phyloP scores from a whole-genome alignment of 352 stramenopile species.

The Pelagophyceae sp. region DNA sequence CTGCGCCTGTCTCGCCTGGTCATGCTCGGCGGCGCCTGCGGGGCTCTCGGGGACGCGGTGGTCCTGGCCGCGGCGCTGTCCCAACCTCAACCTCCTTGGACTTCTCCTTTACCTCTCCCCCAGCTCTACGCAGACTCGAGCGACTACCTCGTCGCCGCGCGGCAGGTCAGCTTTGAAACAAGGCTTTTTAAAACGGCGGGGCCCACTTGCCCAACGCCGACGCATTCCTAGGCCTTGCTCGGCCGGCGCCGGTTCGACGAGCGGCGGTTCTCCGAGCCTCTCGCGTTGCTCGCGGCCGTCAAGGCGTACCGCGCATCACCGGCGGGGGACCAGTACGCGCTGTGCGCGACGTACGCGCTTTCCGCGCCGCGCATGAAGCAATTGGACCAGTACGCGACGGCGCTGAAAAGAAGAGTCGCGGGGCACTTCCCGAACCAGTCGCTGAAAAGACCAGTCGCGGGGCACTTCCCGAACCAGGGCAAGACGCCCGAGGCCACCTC shows the following conservation, averaged over 20 bases:
- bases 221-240: slow-evolving; percentile 42
- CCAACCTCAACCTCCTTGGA: slow-evolving; percentile 50
- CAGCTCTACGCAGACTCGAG: background rate
- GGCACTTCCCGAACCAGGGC: too few species aligned
- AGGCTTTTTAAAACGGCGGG: too few species aligned
- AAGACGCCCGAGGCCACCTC: background rate
- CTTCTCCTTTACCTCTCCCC: background rate
- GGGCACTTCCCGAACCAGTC: background rate
- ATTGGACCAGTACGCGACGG: background rate
- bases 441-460: background rate
- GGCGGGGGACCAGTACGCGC: background rate
- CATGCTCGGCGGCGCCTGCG: slow-evolving; percentile 57
- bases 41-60: slow-evolving; percentile 50
- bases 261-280: slow-evolving; percentile 55
- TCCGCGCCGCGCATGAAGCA: background rate
- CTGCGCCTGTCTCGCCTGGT: slow-evolving; percentile 53
- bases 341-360: background rate
- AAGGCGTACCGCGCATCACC: background rate
- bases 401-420: background rate
- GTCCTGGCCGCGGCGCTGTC: slow-evolving; percentile 55
- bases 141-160: background rate
- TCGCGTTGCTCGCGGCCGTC: slow-evolving; percentile 37
- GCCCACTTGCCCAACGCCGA: slow-evolving; percentile 26
- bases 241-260: slow-evolving; percentile 51
- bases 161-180: too few species aligned